A percentile compares a stretch with the other conserved stretches of the same genome.
Evolutionary conservation across 208 protist genomes (phyloP).

Genomic region (Leishmania major): DNA sequence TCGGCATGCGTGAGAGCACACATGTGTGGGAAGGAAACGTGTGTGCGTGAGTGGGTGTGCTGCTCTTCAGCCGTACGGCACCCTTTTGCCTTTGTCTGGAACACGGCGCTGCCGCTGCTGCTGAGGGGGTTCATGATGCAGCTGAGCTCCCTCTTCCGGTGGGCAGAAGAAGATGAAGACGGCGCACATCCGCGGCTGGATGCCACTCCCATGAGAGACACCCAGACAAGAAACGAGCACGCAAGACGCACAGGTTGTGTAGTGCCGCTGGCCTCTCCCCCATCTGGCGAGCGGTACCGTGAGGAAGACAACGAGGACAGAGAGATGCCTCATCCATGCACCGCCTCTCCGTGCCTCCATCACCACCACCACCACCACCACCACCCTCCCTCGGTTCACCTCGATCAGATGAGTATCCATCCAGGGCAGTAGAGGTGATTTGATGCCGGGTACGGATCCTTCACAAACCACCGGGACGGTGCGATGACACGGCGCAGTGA

Average conservation of each 20-base stretch:
- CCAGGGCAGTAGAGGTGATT: slow-evolving; percentile 77
- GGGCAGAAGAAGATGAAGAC: neutral
- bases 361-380: neutral
- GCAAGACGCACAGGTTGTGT: neutral
- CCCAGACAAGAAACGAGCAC: neutral
- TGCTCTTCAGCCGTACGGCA: neutral
- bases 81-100: neutral
- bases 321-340: neutral
- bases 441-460: slow-evolving; percentile 70
- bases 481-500: slow-evolving; percentile 72
- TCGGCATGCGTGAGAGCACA: neutral
- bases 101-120: neutral
- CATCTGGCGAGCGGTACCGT: neutral
- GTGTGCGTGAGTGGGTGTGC: neutral
- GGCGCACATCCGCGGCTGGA: neutral
- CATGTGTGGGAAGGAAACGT: neutral
- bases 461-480: slow-evolving; percentile 79
- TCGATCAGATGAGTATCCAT: slow-evolving; percentile 66
- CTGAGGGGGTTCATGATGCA: neutral
- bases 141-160: neutral
- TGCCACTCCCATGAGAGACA: neutral
- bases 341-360: neutral
- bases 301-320: neutral
- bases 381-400: neutral
- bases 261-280: neutral